Evolutionary conservation across 2,329 filamentous ascomycete species (phyloP), one percentile per base, ranked within the genome.

Genomic region (Colletotrichum ledebouriae): DNA sequence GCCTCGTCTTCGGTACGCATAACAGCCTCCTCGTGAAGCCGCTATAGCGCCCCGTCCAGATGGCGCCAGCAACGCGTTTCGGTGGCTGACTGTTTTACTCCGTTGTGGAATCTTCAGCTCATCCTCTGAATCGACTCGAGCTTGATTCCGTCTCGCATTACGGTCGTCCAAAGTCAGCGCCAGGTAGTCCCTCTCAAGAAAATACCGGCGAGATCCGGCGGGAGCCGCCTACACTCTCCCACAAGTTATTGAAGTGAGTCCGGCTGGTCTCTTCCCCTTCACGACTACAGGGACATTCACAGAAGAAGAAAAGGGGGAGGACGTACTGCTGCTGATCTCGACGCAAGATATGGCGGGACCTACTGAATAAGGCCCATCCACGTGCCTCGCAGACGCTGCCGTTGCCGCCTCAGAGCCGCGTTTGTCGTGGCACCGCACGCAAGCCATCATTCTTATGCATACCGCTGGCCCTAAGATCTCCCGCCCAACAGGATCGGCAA

Each of bases 361-460:
- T 29, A 62, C 29, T 61, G 56, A 67, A 46, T 57, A 56, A 62
- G 49, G 37, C 42, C 34, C 55, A 39, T 56, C 66, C 62, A 67
- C 57, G 67, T 62, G 63, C 57, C 52, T 63, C 25, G 33, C 44
- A 33, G 57, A 57, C 22, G 62, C 52, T 52, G 52, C 41, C 58
- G 57, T 55, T 55, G 57, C 63, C 22, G 52, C 53, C 34, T 33
- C 13, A 42, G 52, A 67, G 52, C 29, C 63, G 63, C 29, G 58
- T 66, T 33, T 58, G 63, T 67, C 67, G 63, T 67, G 67, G 63
- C 67, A 69, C 67, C 67, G 44, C 57, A 69, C 57, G 50, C 57
- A 67, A 67, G 67, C 52, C 53, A 29, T 58, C 39, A n/a, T 29
- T 55, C 50, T 29, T 29, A 67, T 47, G 57, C 57, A 67, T 49